Evolutionary conservation across 352 stramenopile genomes (phyloP), one percentile per base, ranked within the genome.

Genomic region (Globisporangium polare): DNA sequence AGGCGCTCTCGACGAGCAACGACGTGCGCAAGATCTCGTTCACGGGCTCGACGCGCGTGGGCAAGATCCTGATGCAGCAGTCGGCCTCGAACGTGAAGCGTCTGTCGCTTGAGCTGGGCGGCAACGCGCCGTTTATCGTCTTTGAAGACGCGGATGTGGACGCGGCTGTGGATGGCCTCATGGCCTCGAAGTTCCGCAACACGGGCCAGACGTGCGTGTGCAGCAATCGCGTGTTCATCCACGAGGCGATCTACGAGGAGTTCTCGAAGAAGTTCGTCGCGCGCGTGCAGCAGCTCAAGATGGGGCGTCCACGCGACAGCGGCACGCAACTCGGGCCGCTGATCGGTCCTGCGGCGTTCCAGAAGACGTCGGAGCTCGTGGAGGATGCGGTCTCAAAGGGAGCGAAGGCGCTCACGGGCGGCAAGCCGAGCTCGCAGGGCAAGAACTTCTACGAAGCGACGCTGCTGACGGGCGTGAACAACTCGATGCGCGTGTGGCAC

Each of bases 371-470:
- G 51, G 86, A 83, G 63, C 62, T 90, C 3, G 89, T 99, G 27
- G 68, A 92, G 13, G 86, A 97, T 46, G 95, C 96, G 10, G 58
- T 98, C 1, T 70, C 70, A n/a, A 89, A 98, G 35, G 97, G 97
- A 5, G 96, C 96, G 0, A 88, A 69, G 39, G 75, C 83, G 58
- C 68, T 98, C 2, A 60, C 81, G 12, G 96, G 96, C 47, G 96
- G 95, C 27, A 83, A 82, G 39, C 60, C 74, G 27, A 80, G 87
- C 20, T 12, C 60, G 9, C 63, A 87, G 29, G 73, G 79, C 59
- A 63, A 71, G 43, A 95, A 97, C 63, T 99, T 94, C 78, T 99
- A 97, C 79, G 71, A 92, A 60, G 92, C 97, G 2, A 99, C 96
- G 0, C 85, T 99, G 45, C 67, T 99, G 18, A 84, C 77, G 18